Conservation (phyloP, 306 rosid genomes). For the Elaeagnus macrophylla region DNA sequence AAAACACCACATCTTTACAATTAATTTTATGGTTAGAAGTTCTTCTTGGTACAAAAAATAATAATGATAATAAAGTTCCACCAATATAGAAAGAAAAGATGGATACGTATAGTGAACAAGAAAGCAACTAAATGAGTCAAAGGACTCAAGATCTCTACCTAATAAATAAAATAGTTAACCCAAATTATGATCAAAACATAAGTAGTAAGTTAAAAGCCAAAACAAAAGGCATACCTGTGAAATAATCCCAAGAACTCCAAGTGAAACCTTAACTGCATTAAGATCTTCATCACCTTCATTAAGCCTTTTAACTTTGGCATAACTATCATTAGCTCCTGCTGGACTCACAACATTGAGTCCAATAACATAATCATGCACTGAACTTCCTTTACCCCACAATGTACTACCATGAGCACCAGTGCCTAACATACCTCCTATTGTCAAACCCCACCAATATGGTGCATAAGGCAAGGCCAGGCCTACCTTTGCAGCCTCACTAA, state of each 20-base stretch:
- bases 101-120: too few species aligned
- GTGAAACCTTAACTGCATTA: conserved; percentile 68
- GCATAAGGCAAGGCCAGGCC: not conserved
- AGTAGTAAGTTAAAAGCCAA: too few species aligned
- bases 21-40: too few species aligned
- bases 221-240: conserved; percentile 49
- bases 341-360: conserved; percentile 49
- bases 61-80: too few species aligned
- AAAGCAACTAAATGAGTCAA: too few species aligned
- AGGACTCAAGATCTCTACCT: too few species aligned
- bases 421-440: conserved; percentile 20
- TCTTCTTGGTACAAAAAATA: too few species aligned
- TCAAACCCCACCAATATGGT: too few species aligned
- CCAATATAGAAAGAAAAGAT: too few species aligned
- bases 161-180: too few species aligned
- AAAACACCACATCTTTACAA: too few species aligned
- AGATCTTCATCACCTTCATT: conserved; percentile 34
- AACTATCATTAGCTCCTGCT: conserved; percentile 31
- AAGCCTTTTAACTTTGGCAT: conserved; percentile 40
- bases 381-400: conserved; percentile 62
- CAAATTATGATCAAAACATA: too few species aligned
- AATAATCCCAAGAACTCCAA: conserved; percentile 75
- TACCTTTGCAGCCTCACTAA: conserved; percentile 22
- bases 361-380: conserved; percentile 61
- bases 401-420: conserved; percentile 91